Evolutionary conservation across 2,329 filamentous ascomycete genomes (phyloP), one percentile per base, ranked within the genome.

Genomic region (Leptographium wingfieldii): DNA sequence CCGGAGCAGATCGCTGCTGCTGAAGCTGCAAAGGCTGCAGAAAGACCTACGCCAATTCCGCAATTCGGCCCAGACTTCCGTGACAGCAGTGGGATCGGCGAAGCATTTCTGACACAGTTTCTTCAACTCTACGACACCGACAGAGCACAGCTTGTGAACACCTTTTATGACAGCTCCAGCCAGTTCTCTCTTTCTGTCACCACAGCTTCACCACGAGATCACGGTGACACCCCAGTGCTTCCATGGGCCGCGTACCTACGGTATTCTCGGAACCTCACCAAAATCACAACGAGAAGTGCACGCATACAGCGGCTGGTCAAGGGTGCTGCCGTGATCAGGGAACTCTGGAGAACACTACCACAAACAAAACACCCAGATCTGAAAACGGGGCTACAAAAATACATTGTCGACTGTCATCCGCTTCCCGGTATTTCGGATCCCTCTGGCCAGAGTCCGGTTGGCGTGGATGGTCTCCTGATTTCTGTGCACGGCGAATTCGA

Each of bases 401-500:
- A 90, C 78, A 82, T 90, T 58, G 84, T 95, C 68, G 90, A 95
- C 72, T 92, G 89, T 65, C 86, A 90, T 66, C 80, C 86, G 19
- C 76, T 92, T 40, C 81, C 85, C 1, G 84, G 86, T 40, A 78
- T 95, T 29, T 80, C 81, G 3, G 90, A 95, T 66, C 85, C 84
- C 3, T 80, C 79, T 14, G 83, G 84, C 1, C 78, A 85, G 64
- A 85, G 78, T 62, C 69, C 74, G 1, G 74, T 76, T 25, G 89
- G 88, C 5, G 88, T 92, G 25, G 87, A 88, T 64, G 90, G 90
- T 9, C 81, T 95, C 64, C 80, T 89, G 56, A 81, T 95, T 65
- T 86, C 81, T 9, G 79, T 92, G n/a, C 88, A 94, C 66, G 88
- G 90, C 63, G 88, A 92, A 67, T 95, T 90, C 62, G 85, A 92